Evolutionary conservation across 2,329 filamentous ascomycete species (phyloP), one percentile per base, ranked within the genome.

Genomic region (Ceratocystiopsis minuta): DNA sequence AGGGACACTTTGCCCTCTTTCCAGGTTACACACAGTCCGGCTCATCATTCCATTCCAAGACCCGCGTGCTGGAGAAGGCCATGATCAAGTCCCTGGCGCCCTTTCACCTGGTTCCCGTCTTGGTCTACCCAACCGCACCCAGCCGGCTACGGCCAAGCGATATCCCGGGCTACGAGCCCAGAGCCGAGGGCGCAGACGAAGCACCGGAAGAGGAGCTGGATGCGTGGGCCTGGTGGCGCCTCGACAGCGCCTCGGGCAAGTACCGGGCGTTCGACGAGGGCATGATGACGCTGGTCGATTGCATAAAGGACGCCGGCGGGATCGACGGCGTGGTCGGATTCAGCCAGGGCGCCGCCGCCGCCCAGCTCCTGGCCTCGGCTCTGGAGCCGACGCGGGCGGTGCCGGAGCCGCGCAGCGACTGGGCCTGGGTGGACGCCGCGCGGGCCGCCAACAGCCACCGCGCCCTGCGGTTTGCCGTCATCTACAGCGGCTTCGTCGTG

Each of bases 11-110:
- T n/a, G n/a, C n/a, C n/a, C n/a, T n/a, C 40, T 34, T 37, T 34
- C 12, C 43, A 78, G 81, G 88, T 59, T 95, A 78, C 70, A 94
- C 88, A 9, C 88, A 96, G 66, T 92, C 83, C 24, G 86, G 87
- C 4, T 60, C 78, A 4, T 66, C 86, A 48, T 95, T 95, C 71
- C 79, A 75, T 56, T 73, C 79, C 58, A 95, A 95, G 64, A 92
- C 84, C 37, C 82, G 85, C 57, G 84, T 84, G 12, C 67, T 95
- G 1, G 75, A 86, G 52, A 94, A 95, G 59, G 66, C 78, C 42
- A 70, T 95, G 44, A 59, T 66, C 46, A 94, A 93, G 55, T 63
- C 74, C 24, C 80, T 95, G 48, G 60, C 69, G 2, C 69, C 77
- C 37, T 61, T 70, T 43, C 63, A 65, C 50, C 56, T 72, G 52